Base-by-base conservation (phyloP, 139 green algal species). In the Nannochloris sp. region DNA sequence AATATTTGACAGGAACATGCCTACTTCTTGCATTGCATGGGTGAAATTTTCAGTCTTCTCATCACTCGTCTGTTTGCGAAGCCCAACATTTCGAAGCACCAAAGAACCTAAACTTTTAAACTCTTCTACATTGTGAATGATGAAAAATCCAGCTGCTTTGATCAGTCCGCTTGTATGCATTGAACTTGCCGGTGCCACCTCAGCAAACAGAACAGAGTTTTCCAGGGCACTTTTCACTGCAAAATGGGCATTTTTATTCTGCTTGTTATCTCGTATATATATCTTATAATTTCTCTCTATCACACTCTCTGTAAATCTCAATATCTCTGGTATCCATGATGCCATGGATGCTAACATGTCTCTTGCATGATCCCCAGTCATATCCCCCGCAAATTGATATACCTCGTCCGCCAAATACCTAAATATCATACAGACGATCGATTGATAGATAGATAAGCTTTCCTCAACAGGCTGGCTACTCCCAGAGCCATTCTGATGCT, bases 341-440 rank as follows among this genome's bases (percentile, higher is more conserved):
- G 75, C 79, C 17, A 92, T 74, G 2, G 65, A 75, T 4, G 72
- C 53, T 36, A 93, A 60, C 55, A 87, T 84, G 20, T 62, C 56
- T 2, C 86, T 74, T 71, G 84, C 85, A 56, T 49, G 62, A 9
- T 87, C 83, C 1, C 61, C 71, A 55, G 33, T 49, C 0, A 77
- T 51, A 53, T 83, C 70, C 23, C 79, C 69, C 3, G 20, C 43
- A 51, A 66, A 92, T 67, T 84, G 69, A 9, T 77, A 85, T 1
- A 93, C 45, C 45, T 93, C 86, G 62, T 93, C 86, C 16, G 73
- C 78, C 45, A 91, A 71, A 69, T 86, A 88, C 9, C 79, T 69
- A 44, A 91, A 59, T 43, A 93, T 83, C 66, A 88, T 72, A 69
- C 80, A 89, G 28, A 75, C 74, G 63, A 77, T 53, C 29, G 51